These are phyloP conservation scores for Stagonosporopsis chrysanthemi DNA, from an alignment of 2,329 filamentous ascomycete species.

Conservation along the genomic window DNA sequence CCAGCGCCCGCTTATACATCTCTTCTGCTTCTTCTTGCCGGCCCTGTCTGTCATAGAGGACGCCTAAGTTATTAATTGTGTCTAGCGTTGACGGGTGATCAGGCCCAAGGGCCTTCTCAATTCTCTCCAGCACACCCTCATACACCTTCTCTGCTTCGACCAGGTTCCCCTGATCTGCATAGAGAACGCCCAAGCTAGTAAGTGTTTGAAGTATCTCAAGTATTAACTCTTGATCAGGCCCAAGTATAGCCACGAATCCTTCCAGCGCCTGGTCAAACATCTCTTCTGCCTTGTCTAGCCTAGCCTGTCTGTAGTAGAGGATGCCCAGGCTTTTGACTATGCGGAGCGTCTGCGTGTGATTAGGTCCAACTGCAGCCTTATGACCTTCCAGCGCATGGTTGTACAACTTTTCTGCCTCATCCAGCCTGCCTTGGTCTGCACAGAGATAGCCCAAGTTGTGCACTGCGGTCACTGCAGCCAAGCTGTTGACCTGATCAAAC, in stretches of 20 bases:
- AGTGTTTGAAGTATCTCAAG: too few relatives aligned
- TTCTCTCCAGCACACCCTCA: too few relatives aligned
- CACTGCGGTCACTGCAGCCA: background rate
- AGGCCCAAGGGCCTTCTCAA: too few relatives aligned
- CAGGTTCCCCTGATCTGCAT: too few relatives aligned
- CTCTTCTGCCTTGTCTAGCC: background rate
- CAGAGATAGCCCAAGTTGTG: slow-evolving; percentile 25
- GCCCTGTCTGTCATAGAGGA: background rate
- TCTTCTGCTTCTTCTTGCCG: background rate
- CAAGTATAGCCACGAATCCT: too few relatives aligned
- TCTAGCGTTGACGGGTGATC: too few relatives aligned
- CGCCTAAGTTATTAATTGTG: background rate
- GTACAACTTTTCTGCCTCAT: slow-evolving; percentile 25
- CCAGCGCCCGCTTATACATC: background rate
- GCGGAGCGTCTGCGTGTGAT: too few relatives aligned
- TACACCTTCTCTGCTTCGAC: background rate
- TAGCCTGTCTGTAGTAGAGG: background rate
- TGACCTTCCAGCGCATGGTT: background rate
- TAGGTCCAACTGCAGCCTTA: background rate
- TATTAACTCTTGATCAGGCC: too few relatives aligned
- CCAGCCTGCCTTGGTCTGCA: slow-evolving; percentile 1
- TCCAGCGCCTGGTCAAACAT: background rate
- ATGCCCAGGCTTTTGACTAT: background rate
- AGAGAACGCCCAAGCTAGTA: too few relatives aligned
- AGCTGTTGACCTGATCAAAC: too few relatives aligned